phyloP scores from a whole-genome alignment of 305 asterid genomes.

The Striga hermonthica region DNA sequence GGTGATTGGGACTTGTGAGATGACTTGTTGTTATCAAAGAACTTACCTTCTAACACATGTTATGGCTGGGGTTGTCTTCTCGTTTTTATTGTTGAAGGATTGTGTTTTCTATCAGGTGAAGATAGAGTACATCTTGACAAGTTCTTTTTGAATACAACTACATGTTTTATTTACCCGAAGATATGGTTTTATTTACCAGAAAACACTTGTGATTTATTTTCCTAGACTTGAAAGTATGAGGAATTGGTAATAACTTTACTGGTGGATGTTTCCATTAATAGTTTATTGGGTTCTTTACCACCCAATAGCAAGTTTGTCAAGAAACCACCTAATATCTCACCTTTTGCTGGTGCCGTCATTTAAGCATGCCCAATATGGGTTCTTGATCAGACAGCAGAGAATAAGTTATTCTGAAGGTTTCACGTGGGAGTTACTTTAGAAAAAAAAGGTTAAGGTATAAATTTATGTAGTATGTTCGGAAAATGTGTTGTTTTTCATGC shows the following conservation, averaged over 20 bases:
- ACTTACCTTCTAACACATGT: neutral
- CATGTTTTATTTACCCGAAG: neutral
- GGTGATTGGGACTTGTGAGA: neutral
- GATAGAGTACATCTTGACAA: neutral
- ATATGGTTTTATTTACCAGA: neutral
- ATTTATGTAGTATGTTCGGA: neutral
- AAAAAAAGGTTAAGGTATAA: neutral
- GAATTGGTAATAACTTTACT: neutral
- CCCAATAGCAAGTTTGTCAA: neutral
- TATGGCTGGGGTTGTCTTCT: neutral
- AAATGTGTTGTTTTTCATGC: neutral
- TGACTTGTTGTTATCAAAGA: neutral
- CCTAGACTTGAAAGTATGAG: conserved; percentile 3
- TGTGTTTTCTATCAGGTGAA: neutral
- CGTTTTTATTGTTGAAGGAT: no score
- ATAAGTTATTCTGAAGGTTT: conserved; percentile 1
- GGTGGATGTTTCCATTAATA: neutral
- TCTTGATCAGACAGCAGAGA: neutral
- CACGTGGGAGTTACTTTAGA: neutral
- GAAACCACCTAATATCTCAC: neutral
- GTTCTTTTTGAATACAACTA: neutral
- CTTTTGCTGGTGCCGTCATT: neutral
- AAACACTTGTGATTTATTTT: neutral
- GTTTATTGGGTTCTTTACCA: neutral
- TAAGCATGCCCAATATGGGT: neutral